phyloP scores from a whole-genome alignment of 2,329 filamentous ascomycete species.

The Diaporthe batatas region DNA sequence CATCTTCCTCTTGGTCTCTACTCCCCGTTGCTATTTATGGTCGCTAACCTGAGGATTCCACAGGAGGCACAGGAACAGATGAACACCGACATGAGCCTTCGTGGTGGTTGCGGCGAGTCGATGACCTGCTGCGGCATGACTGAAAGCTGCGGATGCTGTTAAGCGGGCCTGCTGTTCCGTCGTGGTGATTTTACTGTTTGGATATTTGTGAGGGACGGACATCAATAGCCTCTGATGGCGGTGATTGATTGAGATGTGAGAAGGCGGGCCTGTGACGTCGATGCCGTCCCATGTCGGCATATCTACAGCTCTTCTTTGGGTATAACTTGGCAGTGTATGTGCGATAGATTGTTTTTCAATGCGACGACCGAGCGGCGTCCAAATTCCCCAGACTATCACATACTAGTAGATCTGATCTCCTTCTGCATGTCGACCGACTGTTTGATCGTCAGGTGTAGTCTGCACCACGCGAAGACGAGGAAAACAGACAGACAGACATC shows the following conservation, averaged over 20 bases:
- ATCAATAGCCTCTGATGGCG: too few species aligned
- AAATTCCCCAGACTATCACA: not conserved
- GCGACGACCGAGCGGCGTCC: not conserved
- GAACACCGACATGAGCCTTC: constrained; percentile 34
- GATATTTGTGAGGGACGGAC: not conserved
- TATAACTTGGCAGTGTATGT: too few species aligned
- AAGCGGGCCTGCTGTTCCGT: not conserved
- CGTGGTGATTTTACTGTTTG: too few species aligned
- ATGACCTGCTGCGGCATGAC: constrained; percentile 41
- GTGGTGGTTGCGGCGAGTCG: constrained; percentile 41
- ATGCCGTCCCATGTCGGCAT: not conserved
- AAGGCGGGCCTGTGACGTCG: not conserved
- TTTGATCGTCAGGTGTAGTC: constrained; percentile 3
- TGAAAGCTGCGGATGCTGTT: constrained; percentile 40
- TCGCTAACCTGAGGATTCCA: not conserved
- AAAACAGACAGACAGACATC: not conserved
- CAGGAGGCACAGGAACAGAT: constrained; percentile 20
- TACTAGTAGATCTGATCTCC: not conserved
- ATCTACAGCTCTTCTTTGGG: not conserved
- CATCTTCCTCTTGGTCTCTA: too few species aligned
- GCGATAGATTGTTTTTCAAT: not conserved
- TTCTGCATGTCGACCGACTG: not conserved
- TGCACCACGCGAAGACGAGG: not conserved
- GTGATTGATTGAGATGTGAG: not conserved
- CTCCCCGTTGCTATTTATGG: not conserved